Base-by-base conservation (phyloP, 2,329 filamentous ascomycete genomes). In the Diatrype stigma region DNA sequence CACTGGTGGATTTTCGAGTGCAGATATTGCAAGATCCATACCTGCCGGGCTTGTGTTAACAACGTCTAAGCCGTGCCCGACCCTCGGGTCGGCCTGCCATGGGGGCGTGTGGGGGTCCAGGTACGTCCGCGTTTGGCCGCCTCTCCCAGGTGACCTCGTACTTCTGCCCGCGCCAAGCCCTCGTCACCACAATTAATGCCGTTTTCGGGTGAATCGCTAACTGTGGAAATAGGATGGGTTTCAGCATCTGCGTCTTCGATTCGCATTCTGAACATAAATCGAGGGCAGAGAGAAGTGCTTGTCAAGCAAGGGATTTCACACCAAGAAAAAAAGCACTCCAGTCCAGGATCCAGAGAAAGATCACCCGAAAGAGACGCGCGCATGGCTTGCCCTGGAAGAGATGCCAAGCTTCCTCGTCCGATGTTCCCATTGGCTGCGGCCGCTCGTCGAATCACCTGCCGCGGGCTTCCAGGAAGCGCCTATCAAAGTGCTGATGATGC, bases 1-100 rank as follows among this genome's bases (percentile, higher is more conserved):
- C 79, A 84, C 67, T 86, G 82, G 81, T 79, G 78, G 68, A 87
- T 88, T 61, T 87, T 80, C 57, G 82, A 87, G 67, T 88, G 85
- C 70, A 74, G 77, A 54, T 85, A 85, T 65, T 88, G 85, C 78
- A 83, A 84, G 66, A 70, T 85, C 47, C 83, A 86, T 68, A 76
- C 80, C 28, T 87, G 84, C 66, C 74, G 81, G 48, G 69, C 74
- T 23, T 87, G 84, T 64, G 75, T 76, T 45, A 72, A 79, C 54
- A 73, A 65, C 52, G 70, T 68, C 59, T 76, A 60, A n/a, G 49
- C 44, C 45, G 21, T 21, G 17, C 16, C 10, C 40, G 19, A n/a
- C 50, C 46, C 28, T 40, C 42, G 51, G 51, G 47, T 48, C 48
- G 49, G 51, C 52, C 17, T 55, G 51, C 42, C 48, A 34, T 52